These are phyloP conservation scores for Cephaloascus albidus DNA, from an alignment of 805 yeast genomes.

Conservation along the genomic window DNA sequence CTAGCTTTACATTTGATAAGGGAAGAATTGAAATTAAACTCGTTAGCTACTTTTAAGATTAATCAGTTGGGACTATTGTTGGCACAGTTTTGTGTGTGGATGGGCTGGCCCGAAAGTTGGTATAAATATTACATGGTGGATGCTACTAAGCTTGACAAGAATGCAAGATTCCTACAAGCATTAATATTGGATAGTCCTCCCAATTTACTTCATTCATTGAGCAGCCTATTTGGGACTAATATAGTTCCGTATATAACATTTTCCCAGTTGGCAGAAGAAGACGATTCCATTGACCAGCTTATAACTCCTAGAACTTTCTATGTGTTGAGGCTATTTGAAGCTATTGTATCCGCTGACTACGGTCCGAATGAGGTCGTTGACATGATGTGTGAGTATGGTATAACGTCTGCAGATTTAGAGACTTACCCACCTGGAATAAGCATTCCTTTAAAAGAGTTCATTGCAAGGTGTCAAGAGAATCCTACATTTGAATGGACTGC, in stretches of 20 bases:
- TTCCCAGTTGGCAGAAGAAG: conserved; percentile 58
- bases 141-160: conserved; percentile 20
- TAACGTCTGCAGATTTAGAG: conserved; percentile 44
- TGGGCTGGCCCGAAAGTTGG: conserved; percentile 74
- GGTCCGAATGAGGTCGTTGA: conserved; percentile 47
- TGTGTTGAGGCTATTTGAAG: conserved; percentile 53
- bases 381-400: conserved; percentile 48
- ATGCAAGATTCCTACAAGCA: conserved; percentile 30
- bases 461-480: conserved; percentile 42
- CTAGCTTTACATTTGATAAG: conserved; percentile 65
- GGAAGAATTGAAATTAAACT: conserved; percentile 64
- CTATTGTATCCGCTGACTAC: conserved; percentile 43
- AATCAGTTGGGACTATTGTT: conserved; percentile 41
- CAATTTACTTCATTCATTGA: conserved; percentile 43
- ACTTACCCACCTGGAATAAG: conserved; percentile 68
- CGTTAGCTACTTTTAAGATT: conserved; percentile 25
- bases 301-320: conserved; percentile 61
- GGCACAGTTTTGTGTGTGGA: conserved; percentile 53
- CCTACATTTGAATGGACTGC: conserved; percentile 39
- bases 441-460: conserved; percentile 56
- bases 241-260: conserved; percentile 52
- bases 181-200: conserved; percentile 50
- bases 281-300: conserved; percentile 44
- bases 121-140: conserved; percentile 38
- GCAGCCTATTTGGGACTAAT: conserved; percentile 33